Base-by-base conservation (phyloP, 2,329 filamentous ascomycete genomes). In the Aureobasidium subglaciale region DNA sequence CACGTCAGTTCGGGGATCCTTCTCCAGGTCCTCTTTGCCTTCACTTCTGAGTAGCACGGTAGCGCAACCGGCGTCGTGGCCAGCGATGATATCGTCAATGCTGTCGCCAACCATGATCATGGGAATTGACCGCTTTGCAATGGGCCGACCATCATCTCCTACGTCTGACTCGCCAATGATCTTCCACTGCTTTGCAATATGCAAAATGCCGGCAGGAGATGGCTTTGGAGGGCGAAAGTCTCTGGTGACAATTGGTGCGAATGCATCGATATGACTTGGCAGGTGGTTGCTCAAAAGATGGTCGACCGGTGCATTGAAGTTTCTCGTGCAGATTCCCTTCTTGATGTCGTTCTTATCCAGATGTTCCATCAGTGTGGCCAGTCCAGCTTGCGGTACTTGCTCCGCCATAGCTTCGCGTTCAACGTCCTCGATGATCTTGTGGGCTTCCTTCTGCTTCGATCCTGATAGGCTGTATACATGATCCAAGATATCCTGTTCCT, bases 41-140 rank as follows among this genome's bases (percentile, higher is more conserved):
- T 62, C 59, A 58, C 67, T 69, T 34, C 60, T 58, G 41, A 99
- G 75, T 67, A 97, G 67, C n/a, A 97, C 90, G 0, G 93, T 97
- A 30, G 90, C 87, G 1, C 91, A 89, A 1, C 92, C 92, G 0
- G 92, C 92, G 52, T 77, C 78, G 58, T 86, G 81, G 0, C 93
- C 92, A 1, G 92, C 90, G 7, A 86, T 88, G 83, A 97, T 95
- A 68, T 99, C 93, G 68, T 97, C 93, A 55, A 95, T 83, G 15
- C 86, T 90, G 57, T 81, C 78, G 9, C 77, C 78, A 0, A 80
- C 75, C 70, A 80, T 80, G 56, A 82, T 76, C 48, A 81, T 56
- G 3, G 67, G 67, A 13, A 69, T 25, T 6, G 50, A 59, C 22
- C 32, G 9, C 13, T 54, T 57, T 5, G 56, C 40, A 7, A 29